Conservation (phyloP, 2,329 filamentous ascomycete genomes). For the Aaosphaeria pasadenensis region DNA sequence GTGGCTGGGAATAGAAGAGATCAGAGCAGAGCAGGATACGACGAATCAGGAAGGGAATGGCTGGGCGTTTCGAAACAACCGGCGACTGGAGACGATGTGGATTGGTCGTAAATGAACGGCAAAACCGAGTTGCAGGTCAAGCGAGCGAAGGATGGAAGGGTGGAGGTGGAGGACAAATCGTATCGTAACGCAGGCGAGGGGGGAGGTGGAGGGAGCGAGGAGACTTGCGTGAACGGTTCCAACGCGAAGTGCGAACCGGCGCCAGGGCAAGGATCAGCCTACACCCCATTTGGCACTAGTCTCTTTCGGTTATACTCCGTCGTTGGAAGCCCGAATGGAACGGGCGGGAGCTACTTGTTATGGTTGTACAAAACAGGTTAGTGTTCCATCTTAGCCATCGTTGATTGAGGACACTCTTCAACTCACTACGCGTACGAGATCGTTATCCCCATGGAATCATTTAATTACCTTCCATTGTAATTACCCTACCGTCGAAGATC, state of each 20-base stretch:
- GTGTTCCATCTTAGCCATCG: too few relatives aligned
- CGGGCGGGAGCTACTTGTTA: too few relatives aligned
- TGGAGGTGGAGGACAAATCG: conserved; percentile 7
- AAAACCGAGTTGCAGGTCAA: conserved; percentile 1
- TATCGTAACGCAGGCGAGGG: not conserved
- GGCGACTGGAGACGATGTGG: conserved; percentile 9
- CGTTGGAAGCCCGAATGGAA: too few relatives aligned
- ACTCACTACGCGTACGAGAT: too few relatives aligned
- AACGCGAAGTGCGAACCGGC: not conserved
- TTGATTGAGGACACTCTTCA: too few relatives aligned
- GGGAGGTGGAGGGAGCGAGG: not conserved
- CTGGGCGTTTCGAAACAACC: conserved; percentile 14
- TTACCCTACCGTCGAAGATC: not conserved
- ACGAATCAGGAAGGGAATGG: conserved; percentile 4
- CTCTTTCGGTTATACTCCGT: too few relatives aligned
- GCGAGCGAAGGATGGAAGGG: conserved; percentile 12
- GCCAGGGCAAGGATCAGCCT: not conserved
- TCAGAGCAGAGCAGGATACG: not conserved
- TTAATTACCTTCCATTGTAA: too few relatives aligned
- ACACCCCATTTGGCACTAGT: too few relatives aligned
- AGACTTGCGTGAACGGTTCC: not conserved
- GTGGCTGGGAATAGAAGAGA: not conserved
- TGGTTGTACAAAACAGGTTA: too few relatives aligned
- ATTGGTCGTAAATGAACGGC: conserved; percentile 14
- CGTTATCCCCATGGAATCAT: too few relatives aligned